phyloP scores from a whole-genome alignment of 2,329 filamentous ascomycete genomes.

The Nannizzia gypsea region DNA sequence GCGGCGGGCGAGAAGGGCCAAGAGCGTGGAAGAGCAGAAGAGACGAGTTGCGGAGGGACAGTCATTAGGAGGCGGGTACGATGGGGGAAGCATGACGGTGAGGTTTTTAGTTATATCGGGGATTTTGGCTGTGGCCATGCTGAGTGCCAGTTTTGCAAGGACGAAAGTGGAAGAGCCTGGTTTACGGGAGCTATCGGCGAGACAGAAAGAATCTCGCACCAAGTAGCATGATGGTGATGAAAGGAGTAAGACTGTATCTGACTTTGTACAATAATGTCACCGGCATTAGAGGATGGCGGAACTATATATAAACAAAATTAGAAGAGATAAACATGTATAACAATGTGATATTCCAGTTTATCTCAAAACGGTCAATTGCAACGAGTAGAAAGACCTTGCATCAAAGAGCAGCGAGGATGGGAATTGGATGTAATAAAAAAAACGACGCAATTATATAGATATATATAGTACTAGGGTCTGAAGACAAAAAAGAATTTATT shows the following conservation, averaged over 20 bases:
- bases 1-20: slow-evolving; percentile 34
- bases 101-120: slow-evolving; percentile 31
- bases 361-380: not conserved
- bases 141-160: slow-evolving; percentile 20
- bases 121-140: slow-evolving; percentile 25
- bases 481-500: slow-evolving; percentile 2
- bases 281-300: not conserved
- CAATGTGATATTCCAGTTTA: not conserved
- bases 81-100: slow-evolving; percentile 21
- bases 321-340: not conserved
- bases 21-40: slow-evolving; percentile 24
- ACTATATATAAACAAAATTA: not conserved
- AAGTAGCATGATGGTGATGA: not conserved
- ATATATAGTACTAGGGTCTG: not conserved
- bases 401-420: not conserved
- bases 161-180: slow-evolving; percentile 12
- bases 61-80: slow-evolving; percentile 37
- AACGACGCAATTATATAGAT: not conserved
- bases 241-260: not conserved
- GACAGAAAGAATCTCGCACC: slow-evolving; percentile 14
- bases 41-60: slow-evolving; percentile 26
- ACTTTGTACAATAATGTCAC: not conserved
- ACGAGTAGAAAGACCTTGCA: not conserved
- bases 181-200: slow-evolving; percentile 13
- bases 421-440: not conserved